phyloP scores from a whole-genome alignment of 768 basidiomycete genomes.

The Psilocybe azurescens region DNA sequence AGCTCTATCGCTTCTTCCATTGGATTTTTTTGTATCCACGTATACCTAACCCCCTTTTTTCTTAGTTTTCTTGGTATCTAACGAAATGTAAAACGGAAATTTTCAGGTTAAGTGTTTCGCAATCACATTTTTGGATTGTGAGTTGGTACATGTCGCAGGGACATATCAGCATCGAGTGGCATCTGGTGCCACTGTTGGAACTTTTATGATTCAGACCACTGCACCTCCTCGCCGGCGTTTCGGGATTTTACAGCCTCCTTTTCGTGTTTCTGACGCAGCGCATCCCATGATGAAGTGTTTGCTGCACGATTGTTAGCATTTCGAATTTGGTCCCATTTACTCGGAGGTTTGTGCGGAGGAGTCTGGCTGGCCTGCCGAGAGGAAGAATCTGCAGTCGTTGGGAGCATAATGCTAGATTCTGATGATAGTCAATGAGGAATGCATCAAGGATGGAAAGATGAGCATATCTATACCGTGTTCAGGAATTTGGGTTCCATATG shows the following conservation, averaged over 20 bases:
- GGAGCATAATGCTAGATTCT: slow-evolving; percentile 18
- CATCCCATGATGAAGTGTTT: slow-evolving; percentile 68
- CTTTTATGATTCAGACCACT: slow-evolving; percentile 8
- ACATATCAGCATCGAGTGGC: neutral
- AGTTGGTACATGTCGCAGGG: neutral
- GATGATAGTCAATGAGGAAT: neutral
- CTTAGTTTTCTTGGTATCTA: neutral
- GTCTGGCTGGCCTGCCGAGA: slow-evolving; percentile 1
- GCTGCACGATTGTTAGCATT: slow-evolving; percentile 48
- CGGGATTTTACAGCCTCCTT: slow-evolving; percentile 31
- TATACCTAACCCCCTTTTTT: neutral
- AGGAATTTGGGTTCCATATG: slow-evolving; percentile 5
- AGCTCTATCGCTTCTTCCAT: slow-evolving; percentile 5
- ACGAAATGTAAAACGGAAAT: neutral
- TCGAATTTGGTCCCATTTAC: slow-evolving; percentile 73
- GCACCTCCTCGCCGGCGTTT: slow-evolving; percentile 5
- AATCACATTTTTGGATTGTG: neutral
- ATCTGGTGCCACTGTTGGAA: too few species aligned
- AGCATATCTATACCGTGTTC: slow-evolving; percentile 13
- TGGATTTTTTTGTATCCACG: neutral
- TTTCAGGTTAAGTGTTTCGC: too few species aligned
- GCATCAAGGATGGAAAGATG: neutral
- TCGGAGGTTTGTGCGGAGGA: slow-evolving; percentile 27
- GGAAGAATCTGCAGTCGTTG: slow-evolving; percentile 16
- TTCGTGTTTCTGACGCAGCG: slow-evolving; percentile 63